Base-by-base conservation (phyloP, 192 early-diverging fungal species). In the Backusella australiensis region DNA sequence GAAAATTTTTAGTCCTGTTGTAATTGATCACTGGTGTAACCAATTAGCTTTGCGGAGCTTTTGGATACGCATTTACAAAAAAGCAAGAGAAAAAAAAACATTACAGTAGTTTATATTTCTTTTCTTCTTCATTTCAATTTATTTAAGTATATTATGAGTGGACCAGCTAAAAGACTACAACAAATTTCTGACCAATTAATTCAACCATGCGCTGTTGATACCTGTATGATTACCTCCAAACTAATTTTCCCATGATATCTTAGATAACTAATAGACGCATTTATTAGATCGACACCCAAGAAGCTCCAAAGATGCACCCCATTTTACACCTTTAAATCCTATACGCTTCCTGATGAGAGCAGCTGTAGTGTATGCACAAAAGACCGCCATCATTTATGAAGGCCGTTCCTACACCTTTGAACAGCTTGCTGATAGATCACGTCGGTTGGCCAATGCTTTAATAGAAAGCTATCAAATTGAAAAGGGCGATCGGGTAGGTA, bases 321-420 rank as follows among this genome's bases (percentile, higher is more conserved):
- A 78, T 34, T 12, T 53, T 1, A 85, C 83, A 19, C 79, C 84
- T 53, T 75, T 91, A 2, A 85, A 87, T 69, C 90, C 90, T 1
- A 67, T 91, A 15, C 81, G 83, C 14, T 89, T 91, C 39, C 77
- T 91, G 23, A 75, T 85, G 36, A 80, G 90, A 29, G 78, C 81
- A 19, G 86, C 83, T 8, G 77, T 78, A 26, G 75, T 90, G 17
- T 89, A 87, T 63, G 78, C 88, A 0, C 52, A 75, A 35, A 87
- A 87, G 56, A 44, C 69, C 6, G 90, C 90, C 0, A 79, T 91
- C 71, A 75, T 84, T 34, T 78, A 89, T 29, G 80, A 77, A 0
- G 69, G 67, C 1, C 49, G 78, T 35, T 63, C 70, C 0, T 86
- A 82, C 32, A 81, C 81, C 44, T 91, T 88, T 71, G 53, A 68